Evolutionary conservation across 495 filamentous ascomycete genomes (phyloP), one percentile per base, ranked within the genome.

Genomic region (Viridothelium virens): DNA sequence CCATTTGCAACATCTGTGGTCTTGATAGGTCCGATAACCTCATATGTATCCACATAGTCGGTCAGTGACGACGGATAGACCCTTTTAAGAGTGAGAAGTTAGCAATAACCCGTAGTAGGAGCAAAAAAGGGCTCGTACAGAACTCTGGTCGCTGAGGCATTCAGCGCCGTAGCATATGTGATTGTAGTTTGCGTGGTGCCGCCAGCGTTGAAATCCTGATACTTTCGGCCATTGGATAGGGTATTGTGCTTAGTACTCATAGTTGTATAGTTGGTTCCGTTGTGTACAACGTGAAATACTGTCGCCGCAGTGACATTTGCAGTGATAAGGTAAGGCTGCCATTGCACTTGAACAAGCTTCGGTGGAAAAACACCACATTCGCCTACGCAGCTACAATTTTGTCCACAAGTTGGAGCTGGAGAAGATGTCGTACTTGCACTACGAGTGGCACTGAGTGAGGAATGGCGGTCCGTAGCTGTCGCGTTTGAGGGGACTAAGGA

Each of bases 191-290:
- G 53, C 2, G 53, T 59, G n/a, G 53, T 59, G 2, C 53, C 53
- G 10, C 31, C 53, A 34, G 53, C 53, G 53, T 59, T 59, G 25
- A 59, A 10, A 36, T 59, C 53, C n/a, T 53, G 48, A 53, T 53
- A 53, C 36, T 7, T 36, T 18, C 31, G 11, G 7, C 53, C 48
- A 53, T 53, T 18, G 0, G 48, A 25, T n/a, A 59, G 5, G 18
- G 53, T 59, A 14, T 59, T 59, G 53, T 59, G 53, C 31, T 59
- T 59, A 0, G 31, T 59, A 36, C 53, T 59, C 18, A 31, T 59
- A 59, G 11, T 36, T 36, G 53, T 59, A 36, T 59, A 59, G 14
- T 59, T 59, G 25, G 31, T 59, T 36, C 53, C 53, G 18, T 59
- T 36, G 18, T 59, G 53, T 59, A 59, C 31, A 9, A 59, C 53